phyloP scores from a whole-genome alignment of 2,329 filamentous ascomycete species.

The Monilinia fructicola region DNA sequence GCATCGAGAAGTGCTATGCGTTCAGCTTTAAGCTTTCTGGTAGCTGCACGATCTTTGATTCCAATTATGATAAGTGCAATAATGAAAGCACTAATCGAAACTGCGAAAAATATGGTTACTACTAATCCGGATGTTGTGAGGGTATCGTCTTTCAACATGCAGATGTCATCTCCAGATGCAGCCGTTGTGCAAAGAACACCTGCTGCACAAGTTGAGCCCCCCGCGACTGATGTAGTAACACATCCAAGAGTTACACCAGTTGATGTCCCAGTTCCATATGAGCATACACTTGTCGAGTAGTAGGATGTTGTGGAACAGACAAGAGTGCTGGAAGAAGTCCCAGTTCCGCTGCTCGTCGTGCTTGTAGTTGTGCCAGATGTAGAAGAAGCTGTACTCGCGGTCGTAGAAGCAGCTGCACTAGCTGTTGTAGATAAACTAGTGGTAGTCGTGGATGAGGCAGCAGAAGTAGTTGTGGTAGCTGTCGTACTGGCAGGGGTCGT shows the following conservation, averaged over 20 bases:
- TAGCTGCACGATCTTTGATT: not conserved
- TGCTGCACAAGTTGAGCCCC: constrained; percentile 1
- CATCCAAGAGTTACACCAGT: constrained; percentile 20
- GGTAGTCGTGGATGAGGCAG: constrained; percentile 11
- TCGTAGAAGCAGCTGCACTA: constrained; percentile 4
- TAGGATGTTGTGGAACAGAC: constrained; percentile 20
- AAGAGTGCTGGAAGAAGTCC: not conserved
- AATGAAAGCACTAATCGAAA: constrained; percentile 7
- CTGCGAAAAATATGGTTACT: constrained; percentile 20
- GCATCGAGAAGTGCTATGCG: constrained; percentile 12
- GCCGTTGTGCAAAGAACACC: constrained; percentile 17
- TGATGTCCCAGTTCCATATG: constrained; percentile 20
- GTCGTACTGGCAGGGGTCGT: constrained; percentile 12
- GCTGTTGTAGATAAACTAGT: constrained; percentile 2
- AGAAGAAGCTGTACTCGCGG: constrained; percentile 10
- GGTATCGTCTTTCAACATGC: constrained; percentile 1
- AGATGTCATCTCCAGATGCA: constrained; percentile 4
- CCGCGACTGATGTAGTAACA: constrained; percentile 3
- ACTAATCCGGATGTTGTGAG: constrained; percentile 18
- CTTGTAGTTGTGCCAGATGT: constrained; percentile 8
- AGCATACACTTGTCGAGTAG: constrained; percentile 18
- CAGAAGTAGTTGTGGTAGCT: constrained; percentile 1
- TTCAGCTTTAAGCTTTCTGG: constrained; percentile 1
- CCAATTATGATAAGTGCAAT: constrained; percentile 18
- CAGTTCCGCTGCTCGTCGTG: not conserved